Conservation (phyloP, 345 rosid genomes). For the Carallia pectinifolia region DNA sequence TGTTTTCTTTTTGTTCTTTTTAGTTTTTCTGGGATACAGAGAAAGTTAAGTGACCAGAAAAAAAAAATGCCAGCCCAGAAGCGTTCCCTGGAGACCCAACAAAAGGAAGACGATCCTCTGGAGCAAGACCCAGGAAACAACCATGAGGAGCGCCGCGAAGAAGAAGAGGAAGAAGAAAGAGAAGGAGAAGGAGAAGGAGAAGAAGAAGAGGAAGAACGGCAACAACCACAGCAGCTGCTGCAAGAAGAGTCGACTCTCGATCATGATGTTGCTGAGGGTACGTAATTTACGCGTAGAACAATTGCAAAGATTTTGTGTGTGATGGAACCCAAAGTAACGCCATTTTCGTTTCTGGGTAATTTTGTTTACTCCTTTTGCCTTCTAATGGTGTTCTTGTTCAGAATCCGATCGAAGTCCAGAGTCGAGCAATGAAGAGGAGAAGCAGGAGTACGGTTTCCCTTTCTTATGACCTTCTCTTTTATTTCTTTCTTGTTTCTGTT, state of each 20-base stretch:
- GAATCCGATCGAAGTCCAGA: slow-evolving; percentile 49
- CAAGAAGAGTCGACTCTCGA: not conserved
- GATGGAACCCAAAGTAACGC: not conserved
- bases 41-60: not conserved
- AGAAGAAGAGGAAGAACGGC: not conserved
- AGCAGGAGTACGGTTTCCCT: slow-evolving; percentile 34
- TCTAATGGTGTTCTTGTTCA: slow-evolving; percentile 12
- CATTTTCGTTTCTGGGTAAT: slow-evolving; percentile 2
- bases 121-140: not conserved
- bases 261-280: slow-evolving; percentile 15
- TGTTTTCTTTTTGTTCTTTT: not conserved
- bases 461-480: not conserved
- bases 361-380: not conserved
- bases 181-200: too few species aligned
- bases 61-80: slow-evolving; percentile 29
- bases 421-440: slow-evolving; percentile 31
- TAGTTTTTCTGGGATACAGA: not conserved
- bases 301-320: not conserved
- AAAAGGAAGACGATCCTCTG: slow-evolving; percentile 4
- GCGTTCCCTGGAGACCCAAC: slow-evolving; percentile 16
- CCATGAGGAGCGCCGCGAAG: slow-evolving; percentile 2
- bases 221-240: not conserved
- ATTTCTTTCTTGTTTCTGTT: not conserved
- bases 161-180: too few species aligned
- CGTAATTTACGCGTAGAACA: slow-evolving; percentile 6